Percentiles rank a stretch among this genome's conserved stretches.
These are phyloP conservation scores for Talaromyces sp. DNA, from an alignment of 2,329 filamentous ascomycete species.

Conservation along the genomic window DNA sequence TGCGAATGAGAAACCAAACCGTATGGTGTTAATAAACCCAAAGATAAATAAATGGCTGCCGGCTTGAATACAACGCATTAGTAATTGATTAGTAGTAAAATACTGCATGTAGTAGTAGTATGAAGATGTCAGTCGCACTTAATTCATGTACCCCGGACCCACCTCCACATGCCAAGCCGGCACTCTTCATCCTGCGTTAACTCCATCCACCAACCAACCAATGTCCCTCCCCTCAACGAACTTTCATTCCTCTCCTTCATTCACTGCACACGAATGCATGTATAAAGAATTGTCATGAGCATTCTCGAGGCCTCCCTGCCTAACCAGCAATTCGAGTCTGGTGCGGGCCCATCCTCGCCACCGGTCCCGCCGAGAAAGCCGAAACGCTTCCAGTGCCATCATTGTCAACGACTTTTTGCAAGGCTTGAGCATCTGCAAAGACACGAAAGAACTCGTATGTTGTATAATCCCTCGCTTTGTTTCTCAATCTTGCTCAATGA, in stretches of 20 bases:
- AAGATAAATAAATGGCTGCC: background rate
- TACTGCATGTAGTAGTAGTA: background rate
- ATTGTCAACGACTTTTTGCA: constrained; percentile 22
- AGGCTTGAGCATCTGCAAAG: constrained; percentile 38
- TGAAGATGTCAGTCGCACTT: no score
- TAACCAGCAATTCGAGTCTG: background rate
- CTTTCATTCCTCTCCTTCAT: background rate
- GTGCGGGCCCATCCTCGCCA: background rate
- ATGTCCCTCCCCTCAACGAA: background rate
- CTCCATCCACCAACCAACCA: background rate
- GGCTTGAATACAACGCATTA: background rate
- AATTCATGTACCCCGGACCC: background rate
- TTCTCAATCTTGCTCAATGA: background rate
- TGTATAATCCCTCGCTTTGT: background rate
- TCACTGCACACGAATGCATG: background rate
- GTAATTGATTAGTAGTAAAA: background rate
- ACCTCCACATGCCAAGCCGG: background rate
- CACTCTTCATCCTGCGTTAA: background rate
- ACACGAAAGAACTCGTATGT: constrained; percentile 32
- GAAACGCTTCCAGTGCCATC: constrained; percentile 15
- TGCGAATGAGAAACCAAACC: background rate
- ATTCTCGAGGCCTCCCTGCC: background rate
- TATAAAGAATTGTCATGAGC: background rate
- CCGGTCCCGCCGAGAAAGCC: background rate
- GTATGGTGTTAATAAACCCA: background rate